Conservation (phyloP, 345 rosid species). For the Brassica juncea region DNA sequence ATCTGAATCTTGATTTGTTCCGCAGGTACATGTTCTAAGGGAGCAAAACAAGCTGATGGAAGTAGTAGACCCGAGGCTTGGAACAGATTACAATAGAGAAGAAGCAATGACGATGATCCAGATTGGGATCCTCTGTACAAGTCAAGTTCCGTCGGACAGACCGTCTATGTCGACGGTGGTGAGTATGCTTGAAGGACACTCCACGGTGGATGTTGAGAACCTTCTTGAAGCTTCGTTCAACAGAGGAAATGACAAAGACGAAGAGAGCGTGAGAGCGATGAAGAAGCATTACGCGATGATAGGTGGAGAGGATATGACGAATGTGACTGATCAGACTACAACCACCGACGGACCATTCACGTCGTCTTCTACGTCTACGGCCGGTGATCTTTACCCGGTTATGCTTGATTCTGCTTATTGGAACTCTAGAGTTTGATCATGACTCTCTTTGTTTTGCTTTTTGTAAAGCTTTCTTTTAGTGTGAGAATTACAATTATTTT, state of each 20-base stretch:
- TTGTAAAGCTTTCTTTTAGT: background rate
- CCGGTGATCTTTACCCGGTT: constrained; percentile 43
- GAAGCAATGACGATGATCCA: constrained; percentile 50
- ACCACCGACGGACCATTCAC: constrained; percentile 38
- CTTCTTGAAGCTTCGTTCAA: constrained; percentile 32
- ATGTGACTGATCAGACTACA: constrained; percentile 16
- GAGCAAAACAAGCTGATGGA: constrained; percentile 43
- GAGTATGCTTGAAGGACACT: constrained; percentile 57
- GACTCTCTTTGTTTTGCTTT: background rate
- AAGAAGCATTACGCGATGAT: constrained; percentile 35
- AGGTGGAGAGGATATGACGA: constrained; percentile 9
- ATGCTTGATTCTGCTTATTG: constrained; percentile 35
- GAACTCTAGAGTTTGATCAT: constrained; percentile 26
- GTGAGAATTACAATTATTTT: background rate
- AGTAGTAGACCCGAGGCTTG: constrained; percentile 50
- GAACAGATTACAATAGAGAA: constrained; percentile 45
- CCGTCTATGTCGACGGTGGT: constrained; percentile 62
- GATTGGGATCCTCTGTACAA: constrained; percentile 51
- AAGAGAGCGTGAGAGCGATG: constrained; percentile 38
- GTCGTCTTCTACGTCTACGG: constrained; percentile 37
- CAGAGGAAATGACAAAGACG: constrained; percentile 21
- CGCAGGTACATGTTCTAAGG: constrained; percentile 46
- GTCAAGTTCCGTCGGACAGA: constrained; percentile 42
- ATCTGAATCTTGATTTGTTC: background rate
- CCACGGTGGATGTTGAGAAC: constrained; percentile 37